Evolutionary conservation across 345 rosid species (phyloP).

Genomic region (Populus davidiana): DNA sequence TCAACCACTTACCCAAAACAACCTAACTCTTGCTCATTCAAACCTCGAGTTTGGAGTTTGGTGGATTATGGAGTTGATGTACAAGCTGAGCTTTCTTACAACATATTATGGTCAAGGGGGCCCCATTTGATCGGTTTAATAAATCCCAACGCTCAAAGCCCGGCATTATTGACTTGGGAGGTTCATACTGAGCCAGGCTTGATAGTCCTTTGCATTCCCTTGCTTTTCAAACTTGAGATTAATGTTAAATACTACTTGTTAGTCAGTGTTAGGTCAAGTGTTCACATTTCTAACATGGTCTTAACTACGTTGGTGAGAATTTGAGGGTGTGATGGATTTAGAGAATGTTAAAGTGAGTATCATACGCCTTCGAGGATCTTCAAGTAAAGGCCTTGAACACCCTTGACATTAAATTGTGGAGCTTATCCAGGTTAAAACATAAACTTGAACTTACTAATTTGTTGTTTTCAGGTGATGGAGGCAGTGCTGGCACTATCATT

Average conservation of each 20-base stretch:
- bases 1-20: too few species aligned
- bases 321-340: not conserved
- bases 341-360: not conserved
- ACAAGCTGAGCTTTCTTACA: too few species aligned
- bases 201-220: not conserved
- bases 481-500: constrained; percentile 20
- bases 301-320: not conserved
- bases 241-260: not conserved
- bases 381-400: not conserved
- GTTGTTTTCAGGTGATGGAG: constrained; percentile 39
- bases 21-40: too few species aligned
- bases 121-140: not conserved
- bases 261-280: not conserved
- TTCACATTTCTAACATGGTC: not conserved
- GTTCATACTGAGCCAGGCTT: not conserved
- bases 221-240: not conserved
- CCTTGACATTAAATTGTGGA: not conserved
- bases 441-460: not conserved
- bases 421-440: not conserved
- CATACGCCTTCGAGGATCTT: not conserved
- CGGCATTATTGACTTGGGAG: constrained; percentile 30
- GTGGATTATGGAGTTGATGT: too few species aligned
- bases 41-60: too few species aligned
- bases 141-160: not conserved
- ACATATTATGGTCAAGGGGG: not conserved